These are phyloP conservation scores for Naegleria fowleri DNA, from an alignment of 208 protist genomes.

Conservation along the genomic window DNA sequence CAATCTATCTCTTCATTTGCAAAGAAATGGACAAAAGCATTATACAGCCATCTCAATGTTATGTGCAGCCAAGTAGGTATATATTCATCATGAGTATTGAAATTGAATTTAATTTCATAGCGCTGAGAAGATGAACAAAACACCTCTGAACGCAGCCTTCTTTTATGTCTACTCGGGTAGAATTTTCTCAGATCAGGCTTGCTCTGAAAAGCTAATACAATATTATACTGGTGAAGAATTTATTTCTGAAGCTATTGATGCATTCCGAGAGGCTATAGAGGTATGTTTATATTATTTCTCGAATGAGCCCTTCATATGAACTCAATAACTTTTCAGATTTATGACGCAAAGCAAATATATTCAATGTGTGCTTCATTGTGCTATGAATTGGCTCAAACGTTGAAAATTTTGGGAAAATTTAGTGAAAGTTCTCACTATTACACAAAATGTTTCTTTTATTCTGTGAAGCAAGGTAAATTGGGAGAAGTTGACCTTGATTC, in stretches of 20 bases:
- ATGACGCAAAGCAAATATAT: not conserved
- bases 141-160: not conserved
- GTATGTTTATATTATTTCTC: not conserved
- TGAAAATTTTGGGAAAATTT: not conserved
- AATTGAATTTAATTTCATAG: not conserved
- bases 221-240: constrained; percentile 26
- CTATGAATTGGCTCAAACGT: not conserved
- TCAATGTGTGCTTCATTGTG: not conserved
- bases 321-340: not conserved
- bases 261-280: not conserved
- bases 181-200: not conserved
- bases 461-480: not conserved
- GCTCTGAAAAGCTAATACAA: not conserved
- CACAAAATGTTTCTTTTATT: not conserved
- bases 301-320: not conserved
- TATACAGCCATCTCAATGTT: constrained; percentile 15
- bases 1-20: not conserved
- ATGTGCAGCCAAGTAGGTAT: not conserved
- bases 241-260: not conserved
- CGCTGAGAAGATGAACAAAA: not conserved
- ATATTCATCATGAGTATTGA: not conserved
- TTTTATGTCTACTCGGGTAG: constrained; percentile 6
- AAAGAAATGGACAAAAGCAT: constrained; percentile 13
- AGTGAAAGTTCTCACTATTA: not conserved
- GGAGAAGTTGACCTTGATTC: not conserved